Evolutionary conservation across 805 yeast genomes (phyloP), one percentile per base, ranked within the genome.

Genomic region (Pichia sporocuriosa): DNA sequence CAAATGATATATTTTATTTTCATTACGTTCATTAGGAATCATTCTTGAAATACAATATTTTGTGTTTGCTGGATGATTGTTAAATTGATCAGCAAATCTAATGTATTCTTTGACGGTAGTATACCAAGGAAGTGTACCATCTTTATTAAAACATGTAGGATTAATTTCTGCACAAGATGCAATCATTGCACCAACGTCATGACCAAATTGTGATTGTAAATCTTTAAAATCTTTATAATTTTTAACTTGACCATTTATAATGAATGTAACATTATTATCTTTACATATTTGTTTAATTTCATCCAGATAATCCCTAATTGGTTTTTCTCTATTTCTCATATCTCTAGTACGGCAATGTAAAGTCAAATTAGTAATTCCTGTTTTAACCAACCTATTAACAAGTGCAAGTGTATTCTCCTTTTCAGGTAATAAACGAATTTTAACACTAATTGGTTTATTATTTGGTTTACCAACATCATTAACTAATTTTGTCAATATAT

Each of bases 91-190:
- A 9, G 90, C 82, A 12, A 76, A 57, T 5, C 64, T 56, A 24
- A 79, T 54, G 48, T 76, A 85, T 46, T 85, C 82, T 35, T 66
- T 68, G 10, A 77, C 69, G 10, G 75, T 63, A 21, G 66, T 56
- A 21, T 62, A 67, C 84, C 90, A 84, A 0, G 73, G 65, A 35
- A 70, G 57, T 4, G 73, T 71, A 0, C 62, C 66, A 0, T 54
- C 48, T 7, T 58, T 55, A 24, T 60, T 59, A 58, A 93, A 93
- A 29, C 85, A 80, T 1, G 95, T 71, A 7, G 95, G 93, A 56
- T 93, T 89, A 6, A 72, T 56, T 62, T 93, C 97, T 0, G 97
- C 97, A 24, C 79, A 77, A 25, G 86, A 82, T 1, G 97, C 98
- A 54, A 89, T 79, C 98, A 93, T 90, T 6, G 86, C 89, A 4